Conservation (phyloP, 2,329 filamentous ascomycete genomes). For the Rhinocladiella similis region DNA sequence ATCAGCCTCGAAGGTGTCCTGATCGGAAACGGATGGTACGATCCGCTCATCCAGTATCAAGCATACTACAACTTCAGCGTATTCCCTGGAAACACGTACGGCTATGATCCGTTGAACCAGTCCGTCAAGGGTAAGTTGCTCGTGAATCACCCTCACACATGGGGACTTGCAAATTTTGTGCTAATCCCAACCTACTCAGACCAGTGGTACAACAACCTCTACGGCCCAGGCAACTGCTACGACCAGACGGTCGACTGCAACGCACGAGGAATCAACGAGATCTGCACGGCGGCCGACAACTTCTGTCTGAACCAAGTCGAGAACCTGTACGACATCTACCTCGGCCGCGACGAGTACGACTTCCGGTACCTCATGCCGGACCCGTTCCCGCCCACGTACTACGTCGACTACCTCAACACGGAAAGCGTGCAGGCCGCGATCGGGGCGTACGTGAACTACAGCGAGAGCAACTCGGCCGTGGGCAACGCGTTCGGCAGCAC, state of each 20-base stretch:
- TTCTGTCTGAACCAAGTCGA: constrained; percentile 59
- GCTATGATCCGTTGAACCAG: constrained; percentile 33
- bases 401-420: constrained; percentile 53
- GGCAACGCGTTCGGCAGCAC: constrained; percentile 43
- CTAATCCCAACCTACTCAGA: constrained; percentile 32
- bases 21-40: constrained; percentile 42
- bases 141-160: constrained; percentile 31
- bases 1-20: constrained; percentile 35
- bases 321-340: constrained; percentile 50
- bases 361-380: constrained; percentile 40
- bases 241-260: constrained; percentile 59
- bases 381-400: constrained; percentile 43
- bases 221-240: constrained; percentile 61
- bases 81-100: constrained; percentile 39
- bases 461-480: constrained; percentile 43
- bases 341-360: constrained; percentile 55
- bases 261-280: constrained; percentile 43
- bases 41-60: constrained; percentile 40
- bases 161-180: constrained; percentile 20
- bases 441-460: constrained; percentile 53
- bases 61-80: constrained; percentile 42
- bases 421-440: constrained; percentile 50
- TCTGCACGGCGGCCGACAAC: constrained; percentile 56
- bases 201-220: constrained; percentile 60
- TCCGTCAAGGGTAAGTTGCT: constrained; percentile 36